phyloP scores from a whole-genome alignment of 176 grass and related monocot genomes.

The Oryza brachyantha region DNA sequence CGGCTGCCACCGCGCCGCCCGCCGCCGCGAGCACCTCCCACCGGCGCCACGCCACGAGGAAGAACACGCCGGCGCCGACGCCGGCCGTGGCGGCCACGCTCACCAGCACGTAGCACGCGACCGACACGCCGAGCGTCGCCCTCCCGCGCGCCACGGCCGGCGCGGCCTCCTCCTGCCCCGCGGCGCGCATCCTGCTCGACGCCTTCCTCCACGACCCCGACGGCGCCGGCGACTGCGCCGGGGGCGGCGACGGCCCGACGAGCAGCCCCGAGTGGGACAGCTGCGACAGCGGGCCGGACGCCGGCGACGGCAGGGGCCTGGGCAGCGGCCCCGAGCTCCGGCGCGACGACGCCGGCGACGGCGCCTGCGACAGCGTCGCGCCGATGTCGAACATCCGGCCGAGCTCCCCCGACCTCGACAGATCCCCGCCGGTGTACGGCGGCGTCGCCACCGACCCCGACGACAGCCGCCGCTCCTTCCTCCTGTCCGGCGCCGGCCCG shows the following conservation, averaged over 20 bases:
- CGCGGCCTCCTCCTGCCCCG: not conserved
- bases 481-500: conserved; percentile 70
- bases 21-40: conserved; percentile 50
- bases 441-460: conserved; percentile 51
- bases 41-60: conserved; percentile 38
- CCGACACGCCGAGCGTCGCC: conserved; percentile 46
- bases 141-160: conserved; percentile 4
- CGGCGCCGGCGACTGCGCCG: conserved; percentile 14
- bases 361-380: conserved; percentile 1
- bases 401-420: conserved; percentile 63
- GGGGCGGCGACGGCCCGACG: conserved; percentile 52
- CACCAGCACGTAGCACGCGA: conserved; percentile 61
- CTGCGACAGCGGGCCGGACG: conserved; percentile 68
- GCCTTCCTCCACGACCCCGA: conserved; percentile 36
- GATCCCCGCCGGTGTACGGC: conserved; percentile 88
- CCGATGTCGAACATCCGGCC: conserved; percentile 90
- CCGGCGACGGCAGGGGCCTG: conserved; percentile 43
- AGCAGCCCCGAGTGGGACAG: conserved; percentile 68
- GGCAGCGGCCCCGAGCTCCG: conserved; percentile 52
- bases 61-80: conserved; percentile 54
- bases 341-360: conserved; percentile 38
- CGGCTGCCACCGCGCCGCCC: conserved; percentile 24
- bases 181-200: conserved; percentile 15
- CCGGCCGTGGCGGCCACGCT: conserved; percentile 45
- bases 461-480: conserved; percentile 45